Evolutionary conservation across 345 rosid genomes (phyloP), one percentile per base, ranked within the genome.

Genomic region (Jatropha curcas): DNA sequence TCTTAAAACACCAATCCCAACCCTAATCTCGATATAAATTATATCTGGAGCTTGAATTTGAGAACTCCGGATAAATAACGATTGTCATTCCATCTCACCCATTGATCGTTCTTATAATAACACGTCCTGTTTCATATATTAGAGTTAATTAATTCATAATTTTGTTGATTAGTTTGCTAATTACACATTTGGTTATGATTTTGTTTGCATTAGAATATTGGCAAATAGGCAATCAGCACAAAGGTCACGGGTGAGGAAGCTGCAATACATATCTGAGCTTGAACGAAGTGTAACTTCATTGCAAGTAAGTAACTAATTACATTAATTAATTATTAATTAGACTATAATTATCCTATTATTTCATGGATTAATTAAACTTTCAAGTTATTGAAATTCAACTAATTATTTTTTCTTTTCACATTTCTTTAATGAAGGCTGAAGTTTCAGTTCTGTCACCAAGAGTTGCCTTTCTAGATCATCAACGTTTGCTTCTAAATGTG

Each of bases 151-250:
- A n/a, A n/a, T n/a, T n/a, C n/a, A n/a, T n/a, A n/a, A n/a, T n/a
- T n/a, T 16, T 0, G 17, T 37, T 12, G 4, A 58, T 70, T 63
- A 37, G 7, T 9, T 41, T 22, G 67, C 14, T 27, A 20, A 12
- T 10, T 59, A 31, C 12, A 27, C 22, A 35, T 6, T 33, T 16
- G 13, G 11, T 41, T 35, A 31, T 50, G 25, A 1, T 13, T 45
- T 63, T 56, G 16, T 52, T 28, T 66, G 16, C 13, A 19, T 33
- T 24, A 79, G 82, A 55, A 79, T 79, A 41, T 60, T 79, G 70
- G 82, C 82, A 41, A 79, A 79, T 27, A 65, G 79, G 53, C 82
- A 79, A 79, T 79, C 82, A 22, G 82, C 82, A 5, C 82, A 74
- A 27, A 70, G 82, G 35, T 79, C 82, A 10, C 71, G 82, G 59